Evolutionary conservation across 129 eudicot genomes (phyloP).

Genomic region (Saposhnikovia divaricata): DNA sequence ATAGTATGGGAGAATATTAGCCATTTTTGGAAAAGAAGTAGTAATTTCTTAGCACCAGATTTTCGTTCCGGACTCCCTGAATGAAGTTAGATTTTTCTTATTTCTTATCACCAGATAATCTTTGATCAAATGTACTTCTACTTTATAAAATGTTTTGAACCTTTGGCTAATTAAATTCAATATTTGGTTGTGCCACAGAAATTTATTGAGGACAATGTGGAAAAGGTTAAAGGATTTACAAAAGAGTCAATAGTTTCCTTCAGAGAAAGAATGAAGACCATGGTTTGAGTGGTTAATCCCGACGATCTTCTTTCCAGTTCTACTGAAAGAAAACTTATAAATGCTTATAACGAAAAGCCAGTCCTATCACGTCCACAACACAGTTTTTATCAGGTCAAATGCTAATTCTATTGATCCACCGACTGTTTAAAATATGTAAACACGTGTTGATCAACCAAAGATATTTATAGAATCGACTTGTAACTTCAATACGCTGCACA

Average conservation of each 20-base stretch:
- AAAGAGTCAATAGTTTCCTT: conserved; percentile 62
- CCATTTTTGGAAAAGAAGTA: background rate
- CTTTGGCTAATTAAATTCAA: background rate
- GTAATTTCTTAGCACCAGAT: no score
- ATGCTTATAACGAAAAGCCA: conserved; percentile 89
- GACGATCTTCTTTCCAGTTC: conserved; percentile 72
- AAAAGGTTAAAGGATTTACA: conserved; percentile 56
- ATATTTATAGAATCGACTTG: background rate
- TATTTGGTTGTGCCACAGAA: conserved; percentile 33
- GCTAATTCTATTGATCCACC: background rate
- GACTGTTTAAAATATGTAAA: background rate
- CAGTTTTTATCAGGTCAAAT: conserved; percentile 58
- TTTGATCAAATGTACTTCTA: background rate
- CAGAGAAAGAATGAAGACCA: conserved; percentile 75
- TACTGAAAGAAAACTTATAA: conserved; percentile 72
- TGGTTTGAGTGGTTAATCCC: conserved; percentile 86
- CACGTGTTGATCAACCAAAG: background rate
- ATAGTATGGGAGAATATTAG: background rate
- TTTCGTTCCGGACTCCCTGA: background rate
- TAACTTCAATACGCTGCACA: background rate
- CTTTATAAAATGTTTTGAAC: background rate
- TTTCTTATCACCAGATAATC: background rate
- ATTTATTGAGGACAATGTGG: conserved; percentile 63
- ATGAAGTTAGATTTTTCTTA: background rate
- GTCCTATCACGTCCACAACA: conserved; percentile 98